Conservation (phyloP, 176 grass and related monocot genomes). For the Juncus effusus region DNA sequence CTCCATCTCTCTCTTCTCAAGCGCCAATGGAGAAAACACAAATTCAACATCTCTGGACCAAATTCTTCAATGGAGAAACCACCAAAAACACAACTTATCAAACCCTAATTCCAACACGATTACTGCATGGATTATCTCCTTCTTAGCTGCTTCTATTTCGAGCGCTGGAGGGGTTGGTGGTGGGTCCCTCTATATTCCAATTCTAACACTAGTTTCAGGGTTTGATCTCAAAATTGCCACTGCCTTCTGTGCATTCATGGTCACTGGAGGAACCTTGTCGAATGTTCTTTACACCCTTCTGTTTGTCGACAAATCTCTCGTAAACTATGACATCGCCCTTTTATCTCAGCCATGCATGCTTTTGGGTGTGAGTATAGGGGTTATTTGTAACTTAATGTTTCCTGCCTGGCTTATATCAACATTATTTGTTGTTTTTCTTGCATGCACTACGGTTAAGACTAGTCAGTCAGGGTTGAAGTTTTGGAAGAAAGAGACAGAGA, state of each 20-base stretch:
- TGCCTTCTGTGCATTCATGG: slow-evolving; percentile 40
- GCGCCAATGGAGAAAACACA: too few species aligned
- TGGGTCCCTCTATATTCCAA: slow-evolving; percentile 36
- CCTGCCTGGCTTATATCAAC: background rate
- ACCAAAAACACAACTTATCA: background rate
- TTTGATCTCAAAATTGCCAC: slow-evolving; percentile 33
- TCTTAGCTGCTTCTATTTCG: slow-evolving; percentile 36
- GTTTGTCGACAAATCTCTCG: slow-evolving; percentile 9
- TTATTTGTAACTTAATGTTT: slow-evolving; percentile 6
- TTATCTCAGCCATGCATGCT: slow-evolving; percentile 44
- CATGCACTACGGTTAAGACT: too few species aligned
- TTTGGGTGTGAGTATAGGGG: slow-evolving; percentile 20
- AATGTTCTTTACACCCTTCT: slow-evolving; percentile 40
- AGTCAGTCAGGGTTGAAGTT: too few species aligned
- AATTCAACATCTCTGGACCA: too few species aligned
- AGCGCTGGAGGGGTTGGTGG: slow-evolving; percentile 36
- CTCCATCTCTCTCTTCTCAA: too few species aligned
- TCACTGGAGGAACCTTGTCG: slow-evolving; percentile 31
- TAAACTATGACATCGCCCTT: slow-evolving; percentile 37
- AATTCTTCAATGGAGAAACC: slow-evolving; percentile 5
- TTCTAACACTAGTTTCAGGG: slow-evolving; percentile 31
- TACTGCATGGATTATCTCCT: slow-evolving; percentile 27
- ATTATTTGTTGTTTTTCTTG: too few species aligned
- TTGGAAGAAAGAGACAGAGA: too few species aligned
- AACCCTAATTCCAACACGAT: slow-evolving; percentile 8